These are phyloP conservation scores for Echeveria elegans DNA, from an alignment of 164 flowering plant species.

Conservation along the genomic window DNA sequence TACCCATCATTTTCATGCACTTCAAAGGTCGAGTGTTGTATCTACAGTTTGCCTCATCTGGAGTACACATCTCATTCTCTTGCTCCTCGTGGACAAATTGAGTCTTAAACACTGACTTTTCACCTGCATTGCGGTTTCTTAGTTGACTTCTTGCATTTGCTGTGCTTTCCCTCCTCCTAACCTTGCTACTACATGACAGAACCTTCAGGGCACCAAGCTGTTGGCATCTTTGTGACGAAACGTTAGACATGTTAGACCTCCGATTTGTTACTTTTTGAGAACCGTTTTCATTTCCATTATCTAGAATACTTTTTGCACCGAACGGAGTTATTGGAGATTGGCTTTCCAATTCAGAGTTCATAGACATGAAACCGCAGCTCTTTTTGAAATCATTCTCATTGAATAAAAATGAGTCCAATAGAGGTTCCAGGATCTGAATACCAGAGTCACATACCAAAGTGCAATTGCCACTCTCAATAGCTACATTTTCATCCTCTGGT, in stretches of 20 bases:
- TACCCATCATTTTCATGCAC: slow-evolving; percentile 26
- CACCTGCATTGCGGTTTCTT: slow-evolving; percentile 11
- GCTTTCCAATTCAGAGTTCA: background rate
- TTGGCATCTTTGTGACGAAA: slow-evolving; percentile 66
- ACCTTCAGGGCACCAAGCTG: slow-evolving; percentile 29
- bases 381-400: background rate
- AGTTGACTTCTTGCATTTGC: slow-evolving; percentile 6
- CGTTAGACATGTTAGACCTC: slow-evolving; percentile 15
- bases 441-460: background rate
- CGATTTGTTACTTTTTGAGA: slow-evolving; percentile 17
- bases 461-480: background rate
- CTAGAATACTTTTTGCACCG: background rate
- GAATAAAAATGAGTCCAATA: slow-evolving; percentile 1
- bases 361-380: background rate
- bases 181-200: slow-evolving; percentile 25
- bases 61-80: slow-evolving; percentile 38
- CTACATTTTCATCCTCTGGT: background rate
- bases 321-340: background rate
- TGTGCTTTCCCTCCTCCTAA: slow-evolving; percentile 11
- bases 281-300: background rate
- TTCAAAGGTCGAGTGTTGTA: slow-evolving; percentile 27
- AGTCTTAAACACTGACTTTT: slow-evolving; percentile 14
- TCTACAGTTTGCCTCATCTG: slow-evolving; percentile 60
- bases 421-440: slow-evolving; percentile 4
- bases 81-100: slow-evolving; percentile 22